Conservation (phyloP, 306 rosid genomes). For the Inga laurina region DNA sequence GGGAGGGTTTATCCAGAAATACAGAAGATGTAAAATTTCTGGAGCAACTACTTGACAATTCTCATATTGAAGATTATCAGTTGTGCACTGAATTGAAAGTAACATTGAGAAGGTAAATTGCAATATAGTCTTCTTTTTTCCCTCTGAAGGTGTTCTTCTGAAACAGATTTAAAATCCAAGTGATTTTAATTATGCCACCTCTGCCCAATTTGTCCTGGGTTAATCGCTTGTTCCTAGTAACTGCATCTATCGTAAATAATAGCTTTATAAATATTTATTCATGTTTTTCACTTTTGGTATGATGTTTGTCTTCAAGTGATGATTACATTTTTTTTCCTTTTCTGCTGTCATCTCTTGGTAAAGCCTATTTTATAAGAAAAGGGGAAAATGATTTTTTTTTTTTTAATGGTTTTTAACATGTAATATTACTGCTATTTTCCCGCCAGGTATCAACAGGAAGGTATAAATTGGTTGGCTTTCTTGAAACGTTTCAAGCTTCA, state of each 20-base stretch:
- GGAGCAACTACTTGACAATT: conserved; percentile 96
- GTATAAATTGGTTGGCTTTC: conserved; percentile 96
- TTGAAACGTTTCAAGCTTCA: conserved; percentile 98
- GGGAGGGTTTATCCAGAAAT: conserved; percentile 62
- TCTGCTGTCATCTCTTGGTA: not conserved
- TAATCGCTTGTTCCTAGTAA: not conserved
- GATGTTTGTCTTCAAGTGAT: not conserved
- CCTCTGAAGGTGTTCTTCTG: conserved; percentile 2
- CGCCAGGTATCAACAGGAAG: conserved; percentile 97
- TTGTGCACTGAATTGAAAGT: conserved; percentile 77
- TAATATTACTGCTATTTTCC: conserved; percentile 26
- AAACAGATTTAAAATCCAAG: not conserved
- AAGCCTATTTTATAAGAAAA: not conserved
- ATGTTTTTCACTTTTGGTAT: not conserved
- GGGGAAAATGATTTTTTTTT: not conserved
- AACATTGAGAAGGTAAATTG: conserved; percentile 81
- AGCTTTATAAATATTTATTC: not conserved
- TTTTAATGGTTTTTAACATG: not conserved
- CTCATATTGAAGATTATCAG: conserved; percentile 89
- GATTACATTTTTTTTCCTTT: not conserved
- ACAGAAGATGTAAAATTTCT: conserved; percentile 84
- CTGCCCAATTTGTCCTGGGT: not conserved
- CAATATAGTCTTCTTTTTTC: not conserved
- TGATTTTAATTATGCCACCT: not conserved
- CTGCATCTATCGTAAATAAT: not conserved